Evolutionary conservation across 2,329 filamentous ascomycete species (phyloP).

Genomic region (Colletotrichum sp.): DNA sequence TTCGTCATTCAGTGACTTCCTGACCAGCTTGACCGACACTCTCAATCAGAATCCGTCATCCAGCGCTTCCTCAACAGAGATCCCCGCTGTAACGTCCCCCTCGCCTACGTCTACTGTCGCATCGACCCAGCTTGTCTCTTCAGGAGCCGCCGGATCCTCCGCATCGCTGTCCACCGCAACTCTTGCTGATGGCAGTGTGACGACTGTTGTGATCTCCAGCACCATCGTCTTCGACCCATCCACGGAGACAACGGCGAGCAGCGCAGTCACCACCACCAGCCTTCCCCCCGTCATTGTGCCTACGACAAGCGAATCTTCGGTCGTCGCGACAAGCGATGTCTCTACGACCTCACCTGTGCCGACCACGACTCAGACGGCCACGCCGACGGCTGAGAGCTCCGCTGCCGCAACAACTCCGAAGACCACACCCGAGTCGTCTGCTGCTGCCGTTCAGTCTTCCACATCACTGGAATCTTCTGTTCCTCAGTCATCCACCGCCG

Average conservation of each 20-base stretch:
- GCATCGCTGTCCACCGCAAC: constrained; percentile 20
- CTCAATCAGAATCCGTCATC: constrained; percentile 7
- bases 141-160: neutral
- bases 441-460: neutral
- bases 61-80: neutral
- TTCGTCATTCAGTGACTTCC: constrained; percentile 8
- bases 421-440: neutral
- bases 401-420: neutral
- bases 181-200: constrained; percentile 22
- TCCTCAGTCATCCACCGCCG: neutral
- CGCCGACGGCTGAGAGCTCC: constrained; percentile 11
- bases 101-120: neutral
- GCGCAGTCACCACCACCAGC: constrained; percentile 5
- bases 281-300: constrained; percentile 20
- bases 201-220: constrained; percentile 31
- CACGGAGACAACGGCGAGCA: constrained; percentile 13
- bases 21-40: constrained; percentile 21
- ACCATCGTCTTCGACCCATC: constrained; percentile 22
- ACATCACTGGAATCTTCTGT: neutral
- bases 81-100: neutral
- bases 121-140: neutral
- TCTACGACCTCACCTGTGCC: neutral
- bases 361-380: neutral
- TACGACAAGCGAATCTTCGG: constrained; percentile 9
- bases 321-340: neutral